These are phyloP conservation scores for Ceratobasidium sp. DNA, from an alignment of 1,284 basidiomycete genomes.

Conservation along the genomic window DNA sequence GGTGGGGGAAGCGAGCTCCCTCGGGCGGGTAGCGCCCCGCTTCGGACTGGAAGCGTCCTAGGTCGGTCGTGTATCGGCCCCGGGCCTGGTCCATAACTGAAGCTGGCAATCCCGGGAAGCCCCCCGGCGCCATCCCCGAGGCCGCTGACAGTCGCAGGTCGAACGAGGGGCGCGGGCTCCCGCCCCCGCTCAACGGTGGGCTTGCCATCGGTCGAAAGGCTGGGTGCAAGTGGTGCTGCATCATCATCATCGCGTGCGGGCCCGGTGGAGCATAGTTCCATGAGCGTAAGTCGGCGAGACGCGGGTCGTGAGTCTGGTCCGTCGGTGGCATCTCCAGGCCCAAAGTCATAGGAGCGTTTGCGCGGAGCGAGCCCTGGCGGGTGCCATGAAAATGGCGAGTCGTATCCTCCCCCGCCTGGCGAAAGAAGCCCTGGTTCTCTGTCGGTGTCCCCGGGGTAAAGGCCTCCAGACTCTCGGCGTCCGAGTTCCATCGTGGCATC, in stretches of 20 bases:
- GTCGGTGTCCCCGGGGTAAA: constrained; percentile 39
- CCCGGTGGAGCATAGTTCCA: constrained; percentile 72
- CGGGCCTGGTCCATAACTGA: constrained; percentile 27
- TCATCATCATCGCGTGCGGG: constrained; percentile 31
- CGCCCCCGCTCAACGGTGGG: constrained; percentile 42
- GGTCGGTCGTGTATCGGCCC: constrained; percentile 31
- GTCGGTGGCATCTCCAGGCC: constrained; percentile 48
- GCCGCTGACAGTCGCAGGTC: constrained; percentile 44
- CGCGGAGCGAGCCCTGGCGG: constrained; percentile 66
- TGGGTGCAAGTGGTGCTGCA: constrained; percentile 22
- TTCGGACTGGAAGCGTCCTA: constrained; percentile 9
- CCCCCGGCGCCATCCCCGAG: constrained; percentile 31
- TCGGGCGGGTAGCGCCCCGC: constrained; percentile 11
- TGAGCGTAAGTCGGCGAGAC: constrained; percentile 78
- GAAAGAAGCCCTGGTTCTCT: constrained; percentile 33
- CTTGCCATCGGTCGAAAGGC: constrained; percentile 42
- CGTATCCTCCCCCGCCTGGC: constrained; percentile 53
- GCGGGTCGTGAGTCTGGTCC: constrained; percentile 55
- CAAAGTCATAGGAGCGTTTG: constrained; percentile 49
- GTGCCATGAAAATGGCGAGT: constrained; percentile 84
- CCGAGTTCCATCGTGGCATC: constrained; percentile 30
- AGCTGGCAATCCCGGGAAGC: constrained; percentile 43
- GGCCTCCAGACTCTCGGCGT: constrained; percentile 37
- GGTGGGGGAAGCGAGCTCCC: constrained; percentile 41
- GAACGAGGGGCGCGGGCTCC: constrained; percentile 42